Percentiles rank a stretch among this genome's conserved stretches.
Evolutionary conservation across 306 rosid genomes (phyloP).

Genomic region (Bauhinia variegata): DNA sequence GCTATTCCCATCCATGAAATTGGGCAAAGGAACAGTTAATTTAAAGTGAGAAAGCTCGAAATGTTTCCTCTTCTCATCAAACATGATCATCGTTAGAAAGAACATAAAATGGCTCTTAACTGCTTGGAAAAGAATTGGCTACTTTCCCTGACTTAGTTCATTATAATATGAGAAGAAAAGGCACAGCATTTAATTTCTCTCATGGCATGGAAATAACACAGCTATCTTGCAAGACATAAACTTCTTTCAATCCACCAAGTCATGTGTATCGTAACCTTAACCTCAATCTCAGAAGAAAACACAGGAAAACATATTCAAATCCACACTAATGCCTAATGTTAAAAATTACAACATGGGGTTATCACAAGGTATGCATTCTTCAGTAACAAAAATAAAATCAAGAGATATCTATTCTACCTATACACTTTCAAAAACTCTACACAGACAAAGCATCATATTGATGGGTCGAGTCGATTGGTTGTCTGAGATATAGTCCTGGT

Average conservation of each 20-base stretch:
- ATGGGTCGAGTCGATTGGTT: constrained; percentile 29
- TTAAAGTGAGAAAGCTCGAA: no score
- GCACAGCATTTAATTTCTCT: not conserved
- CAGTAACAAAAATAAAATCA: constrained; percentile 31
- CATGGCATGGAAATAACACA: not conserved
- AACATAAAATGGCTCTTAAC: no score
- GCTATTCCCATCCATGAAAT: no score
- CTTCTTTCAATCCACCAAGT: constrained; percentile 14
- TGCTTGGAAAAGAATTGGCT: not conserved
- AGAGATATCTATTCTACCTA: constrained; percentile 34
- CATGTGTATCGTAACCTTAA: constrained; percentile 23
- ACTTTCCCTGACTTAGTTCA: no score
- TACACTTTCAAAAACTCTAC: constrained; percentile 28
- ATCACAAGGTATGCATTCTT: constrained; percentile 35
- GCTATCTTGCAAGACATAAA: not conserved
- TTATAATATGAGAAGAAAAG: no score
- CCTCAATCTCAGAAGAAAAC: constrained; percentile 21
- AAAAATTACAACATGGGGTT: constrained; percentile 34
- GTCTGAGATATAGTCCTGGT: constrained; percentile 25
- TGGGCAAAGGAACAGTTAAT: no score
- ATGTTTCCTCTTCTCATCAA: no score
- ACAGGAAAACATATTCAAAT: constrained; percentile 28
- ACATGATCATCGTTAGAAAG: no score
- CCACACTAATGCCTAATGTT: constrained; percentile 26
- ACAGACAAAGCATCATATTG: constrained; percentile 30